Base-by-base conservation (phyloP, 2,329 filamentous ascomycete species). In the Scleromitrula shiraiana region DNA sequence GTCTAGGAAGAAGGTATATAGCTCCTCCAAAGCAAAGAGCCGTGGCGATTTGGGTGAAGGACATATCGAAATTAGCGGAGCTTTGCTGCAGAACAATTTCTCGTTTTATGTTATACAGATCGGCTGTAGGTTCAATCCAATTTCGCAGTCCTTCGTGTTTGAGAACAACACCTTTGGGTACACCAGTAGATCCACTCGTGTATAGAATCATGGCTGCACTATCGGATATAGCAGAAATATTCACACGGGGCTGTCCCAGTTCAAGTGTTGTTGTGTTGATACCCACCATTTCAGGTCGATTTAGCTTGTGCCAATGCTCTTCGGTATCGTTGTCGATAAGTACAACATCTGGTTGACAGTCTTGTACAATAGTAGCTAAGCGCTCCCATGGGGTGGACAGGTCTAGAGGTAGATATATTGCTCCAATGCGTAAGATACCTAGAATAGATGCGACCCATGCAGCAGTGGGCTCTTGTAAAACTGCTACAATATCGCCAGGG, bases 151-250 rank as follows among this genome's bases (percentile, higher is more conserved):
- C 52, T 4, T 19, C 26, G 37, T 66, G 59, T 2, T 32, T 57
- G 9, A 70, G 50, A 1, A 62, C 35, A n/a, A 73, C 64, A 3
- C 70, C 69, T 56, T 74, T 74, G 2, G 71, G 71, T 0, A 37
- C 58, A 29, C 58, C 58, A 23, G 56, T 60, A 1, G 53, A 50
- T n/a, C 58, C 90, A 30, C 89, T 95, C 0, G 90, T 95, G 64
- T 84, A 84, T 80, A 84, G 14, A 0, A 40, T 24, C n/a, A 24
- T 22, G n/a, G 37, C 37, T 15, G 37, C 23, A 3, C 4, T 19
- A 20, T 22, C 20, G 8, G 23, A 3, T 2, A 40, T 8, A 17
- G 14, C 3, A 5, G 22, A 2, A 26, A 19, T 27, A 7, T 12
- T 12, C 26, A 27, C 26, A 12, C 12, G 12, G 7, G 37, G 14